These are phyloP conservation scores for Talinum fruticosum DNA, from an alignment of 148 eudicot species.

Conservation along the genomic window DNA sequence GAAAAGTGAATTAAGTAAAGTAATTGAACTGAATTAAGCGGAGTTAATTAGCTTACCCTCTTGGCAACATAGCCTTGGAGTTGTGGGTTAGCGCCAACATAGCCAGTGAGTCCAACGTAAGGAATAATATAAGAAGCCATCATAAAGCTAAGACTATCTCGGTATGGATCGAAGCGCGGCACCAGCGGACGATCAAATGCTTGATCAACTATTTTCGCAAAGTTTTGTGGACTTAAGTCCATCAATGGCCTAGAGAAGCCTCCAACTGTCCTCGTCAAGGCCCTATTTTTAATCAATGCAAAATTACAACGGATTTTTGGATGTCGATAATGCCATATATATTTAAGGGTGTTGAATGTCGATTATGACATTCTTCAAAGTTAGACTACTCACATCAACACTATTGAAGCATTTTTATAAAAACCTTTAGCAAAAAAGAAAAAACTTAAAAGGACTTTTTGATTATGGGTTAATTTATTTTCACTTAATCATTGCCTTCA, in stretches of 20 bases:
- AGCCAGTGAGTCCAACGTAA: conserved; percentile 67
- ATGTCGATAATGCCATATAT: too few species aligned
- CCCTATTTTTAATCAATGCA: too few species aligned
- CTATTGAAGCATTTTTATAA: too few species aligned
- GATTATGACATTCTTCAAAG: too few species aligned
- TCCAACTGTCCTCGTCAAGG: conserved; percentile 49
- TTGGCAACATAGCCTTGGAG: conserved; percentile 40
- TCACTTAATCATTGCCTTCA: too few species aligned
- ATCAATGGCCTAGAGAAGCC: conserved; percentile 68
- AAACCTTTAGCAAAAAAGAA: too few species aligned
- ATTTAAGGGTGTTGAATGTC: too few species aligned
- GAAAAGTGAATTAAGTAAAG: background rate
- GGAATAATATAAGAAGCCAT: conserved; percentile 59
- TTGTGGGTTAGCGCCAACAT: conserved; percentile 64
- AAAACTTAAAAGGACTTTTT: too few species aligned
- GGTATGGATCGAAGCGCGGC: conserved; percentile 82
- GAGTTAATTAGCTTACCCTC: conserved; percentile 37
- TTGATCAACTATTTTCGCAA: conserved; percentile 42
- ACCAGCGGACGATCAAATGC: conserved; percentile 51
- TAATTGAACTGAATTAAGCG: background rate
- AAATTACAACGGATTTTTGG: too few species aligned
- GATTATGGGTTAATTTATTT: too few species aligned
- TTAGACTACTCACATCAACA: too few species aligned
- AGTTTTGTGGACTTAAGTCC: conserved; percentile 46
- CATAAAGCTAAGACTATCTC: conserved; percentile 59